Base-by-base conservation (phyloP, 352 stramenopile species). In the Phytophthora syringae region DNA sequence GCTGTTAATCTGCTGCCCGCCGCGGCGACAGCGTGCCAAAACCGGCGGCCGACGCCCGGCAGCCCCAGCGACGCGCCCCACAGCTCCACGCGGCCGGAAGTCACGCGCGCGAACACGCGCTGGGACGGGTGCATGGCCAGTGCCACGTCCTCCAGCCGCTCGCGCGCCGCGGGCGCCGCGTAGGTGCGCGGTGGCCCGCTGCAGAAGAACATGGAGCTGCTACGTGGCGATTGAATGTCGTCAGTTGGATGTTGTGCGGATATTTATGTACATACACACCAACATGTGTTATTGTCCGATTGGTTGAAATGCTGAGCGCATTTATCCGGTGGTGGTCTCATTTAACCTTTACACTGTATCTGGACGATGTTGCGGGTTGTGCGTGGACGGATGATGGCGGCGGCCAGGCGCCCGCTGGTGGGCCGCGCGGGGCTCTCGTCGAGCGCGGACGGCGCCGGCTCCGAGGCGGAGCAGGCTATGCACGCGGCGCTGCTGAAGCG, bases 381-480 rank as follows among this genome's bases (percentile, higher is more conserved):
- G 25, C 63, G 68, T 43, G 37, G 55, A 69, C 70, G 60, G 18
- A 61, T 76, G 61, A 60, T 59, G 58, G 50, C 37, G 37, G 25
- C 65, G 24, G 47, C 53, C 28, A 65, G 56, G 36, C 64, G 70
- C 13, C 58, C 68, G 40, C 5, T 60, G 21, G 34, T 40, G 1
- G 18, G 50, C 30, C 55, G 52, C 30, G 51, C 27, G 20, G 52
- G 52, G 25, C 61, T 73, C 15, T 51, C 57, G 21, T 80, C 68
- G 12, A 74, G 30, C 49, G 61, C 58, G 0, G 62, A 73, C 18
- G 56, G 50, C 20, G 40, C 48, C 11, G 60, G 64, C 21, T 76
- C 54, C 11, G 76, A 89, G 22, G 80, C 79, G 0, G 88, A 96
- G 66, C 60, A 79, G 43, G 73, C 82, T 13, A 96, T 96, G 88